These are phyloP conservation scores for Musa beccarii DNA, from an alignment of 176 grass and related monocot genomes.

Conservation along the genomic window DNA sequence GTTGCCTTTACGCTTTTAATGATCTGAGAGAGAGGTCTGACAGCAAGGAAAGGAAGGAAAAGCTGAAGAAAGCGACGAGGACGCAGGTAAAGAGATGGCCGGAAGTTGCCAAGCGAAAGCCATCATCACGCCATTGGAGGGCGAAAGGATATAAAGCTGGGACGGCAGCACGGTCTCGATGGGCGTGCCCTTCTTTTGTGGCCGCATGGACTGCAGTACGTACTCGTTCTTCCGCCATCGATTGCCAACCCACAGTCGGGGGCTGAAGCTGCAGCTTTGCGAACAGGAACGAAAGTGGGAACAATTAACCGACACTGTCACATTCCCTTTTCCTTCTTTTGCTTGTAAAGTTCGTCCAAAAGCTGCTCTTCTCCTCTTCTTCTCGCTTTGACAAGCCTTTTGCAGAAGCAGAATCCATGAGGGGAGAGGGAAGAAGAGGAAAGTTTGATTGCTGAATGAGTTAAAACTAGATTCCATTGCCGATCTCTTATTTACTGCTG, in stretches of 20 bases:
- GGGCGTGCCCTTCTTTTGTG: too few relatives aligned
- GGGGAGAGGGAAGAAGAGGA: too few relatives aligned
- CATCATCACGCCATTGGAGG: neutral
- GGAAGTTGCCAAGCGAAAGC: neutral
- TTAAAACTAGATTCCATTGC: too few relatives aligned
- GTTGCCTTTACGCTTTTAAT: slow-evolving; percentile 2
- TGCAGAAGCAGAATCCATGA: neutral
- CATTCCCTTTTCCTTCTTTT: neutral
- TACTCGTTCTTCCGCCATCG: too few relatives aligned
- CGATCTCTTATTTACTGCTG: too few relatives aligned
- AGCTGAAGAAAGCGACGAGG: neutral
- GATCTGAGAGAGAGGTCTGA: neutral
- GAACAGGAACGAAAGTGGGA: neutral
- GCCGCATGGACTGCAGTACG: too few relatives aligned
- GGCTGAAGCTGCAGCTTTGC: too few relatives aligned
- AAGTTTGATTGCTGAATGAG: too few relatives aligned
- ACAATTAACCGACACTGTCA: neutral
- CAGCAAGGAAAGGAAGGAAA: neutral
- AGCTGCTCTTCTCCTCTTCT: neutral
- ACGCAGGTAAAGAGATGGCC: neutral
- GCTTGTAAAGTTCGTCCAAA: neutral
- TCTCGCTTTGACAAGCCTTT: neutral
- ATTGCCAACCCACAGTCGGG: too few relatives aligned
- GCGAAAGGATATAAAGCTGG: too few relatives aligned
- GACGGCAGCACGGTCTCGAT: too few relatives aligned